Base-by-base conservation (phyloP, 306 rosid species). In the Trifolium pratense region DNA sequence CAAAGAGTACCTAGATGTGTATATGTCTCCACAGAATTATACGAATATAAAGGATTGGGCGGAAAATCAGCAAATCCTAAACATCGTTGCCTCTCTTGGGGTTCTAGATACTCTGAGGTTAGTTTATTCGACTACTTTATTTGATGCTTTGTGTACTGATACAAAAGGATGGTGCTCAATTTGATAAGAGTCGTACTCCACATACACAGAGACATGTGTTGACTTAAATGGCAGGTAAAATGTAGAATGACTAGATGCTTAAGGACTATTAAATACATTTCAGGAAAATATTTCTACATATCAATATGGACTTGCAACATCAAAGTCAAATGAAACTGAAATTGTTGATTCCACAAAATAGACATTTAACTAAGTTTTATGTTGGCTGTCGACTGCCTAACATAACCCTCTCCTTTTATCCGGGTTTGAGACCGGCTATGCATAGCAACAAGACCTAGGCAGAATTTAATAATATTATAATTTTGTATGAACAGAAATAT, bases 1-100 rank as follows among this genome's bases (percentile, higher is more conserved):
- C 99, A 91, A 75, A 87, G 87, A 73, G 79, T 88, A 49, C 67
- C 93, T 14, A 87, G 99, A 85, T 95, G 99, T 57, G 96, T 91
- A 1, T 91, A 91, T 66, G 88, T 91, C 77, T 91, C 97, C 32
- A 82, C 99, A 9, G 97, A 95, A 66, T 70, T 95, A 68, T 90
- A 80, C 76, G 96, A 95, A 82, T 87, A 89, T 66, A 92, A 85
- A 79, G 99, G 97, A 71, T 87, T 81, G 72, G 84, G 92, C 15
- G 90, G 97, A 75, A 92, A 85, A 86, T 85, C 97, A 31, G 92
- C 95, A 26, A 86, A 88, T 76, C 84, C 90, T 52, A 90, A 84
- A 75, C 97, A 89, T 43, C 89, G 85, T 12, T 86, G 90, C 82
- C 85, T 86, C 42, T 76, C 97, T 11, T 92, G 97, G 97, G 96